Base-by-base conservation (phyloP, 164 flowering plant genomes). In the Magnolia changhungtana region DNA sequence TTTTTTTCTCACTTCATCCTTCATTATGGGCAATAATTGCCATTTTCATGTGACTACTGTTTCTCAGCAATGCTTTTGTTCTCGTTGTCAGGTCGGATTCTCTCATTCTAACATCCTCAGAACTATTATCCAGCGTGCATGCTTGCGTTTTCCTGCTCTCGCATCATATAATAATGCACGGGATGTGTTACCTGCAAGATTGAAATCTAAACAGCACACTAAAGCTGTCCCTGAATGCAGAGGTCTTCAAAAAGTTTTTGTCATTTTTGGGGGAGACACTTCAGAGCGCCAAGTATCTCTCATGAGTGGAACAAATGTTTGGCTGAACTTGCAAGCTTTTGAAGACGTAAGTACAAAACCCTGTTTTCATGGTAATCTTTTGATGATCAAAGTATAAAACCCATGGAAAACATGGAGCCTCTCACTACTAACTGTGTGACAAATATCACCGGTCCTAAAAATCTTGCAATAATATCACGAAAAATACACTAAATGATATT, bases 291-390 rank as follows among this genome's bases (percentile, higher is more conserved):
- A 92, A 87, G 98, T 94, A 68, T 94, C 98, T 69, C 91, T 94
- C 67, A 94, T 94, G 92, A 94, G 98, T 79, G 98, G 98, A 77
- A 94, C 98, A 78, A 94, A 94, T 79, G 96, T 94, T 76, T 91
- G 97, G 98, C 93, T 94, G 74, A 92, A 92, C 77, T 82, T 94
- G 85, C 93, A 82, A 83, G 85, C 89, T 75, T 91, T 85, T 82
- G 88, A 83, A 84, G 97, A 94, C 85, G 98, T 94, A 88, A 89
- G 93, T 67, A 55, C 51, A 59, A 16, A 75, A 50, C 9, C 69
- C 45, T 37, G 45, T 37, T 37, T 37, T 37, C 45, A 37, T 37
- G 45, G 45, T 37, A 37, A 37, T 37, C 45, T 37, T 37, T 37
- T 37, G 45, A 37, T 37, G 45, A 37, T 37, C 45, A 37, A 37